Evolutionary conservation across 768 basidiomycete species (phyloP).

Genomic region (Mycena floridula): DNA sequence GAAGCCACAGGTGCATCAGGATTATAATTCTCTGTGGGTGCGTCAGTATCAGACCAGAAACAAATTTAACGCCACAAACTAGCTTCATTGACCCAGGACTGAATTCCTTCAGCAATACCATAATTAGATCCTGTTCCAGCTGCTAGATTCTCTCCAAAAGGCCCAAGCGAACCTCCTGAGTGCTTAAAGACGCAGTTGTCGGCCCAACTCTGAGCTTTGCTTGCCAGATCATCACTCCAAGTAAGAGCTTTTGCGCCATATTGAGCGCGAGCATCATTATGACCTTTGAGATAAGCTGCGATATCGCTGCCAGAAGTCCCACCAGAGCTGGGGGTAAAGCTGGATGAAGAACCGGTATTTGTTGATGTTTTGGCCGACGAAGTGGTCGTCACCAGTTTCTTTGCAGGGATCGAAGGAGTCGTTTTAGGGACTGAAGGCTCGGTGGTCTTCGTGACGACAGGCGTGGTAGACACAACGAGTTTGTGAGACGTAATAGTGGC

Average conservation of each 20-base stretch:
- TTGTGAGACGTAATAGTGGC: too few relatives aligned
- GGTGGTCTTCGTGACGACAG: conserved; percentile 6
- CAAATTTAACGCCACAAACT: conserved; percentile 36
- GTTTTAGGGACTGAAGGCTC: conserved; percentile 8
- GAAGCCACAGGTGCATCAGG: conserved; percentile 50
- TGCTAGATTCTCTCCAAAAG: conserved; percentile 60
- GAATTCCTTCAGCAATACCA: conserved; percentile 42
- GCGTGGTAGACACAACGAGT: conserved; percentile 11
- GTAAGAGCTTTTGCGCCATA: conserved; percentile 60
- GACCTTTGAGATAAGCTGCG: conserved; percentile 45
- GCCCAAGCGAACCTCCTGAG: conserved; percentile 15
- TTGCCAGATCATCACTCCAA: conserved; percentile 57
- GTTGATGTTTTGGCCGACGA: conserved; percentile 9
- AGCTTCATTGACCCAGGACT: conserved; percentile 63
- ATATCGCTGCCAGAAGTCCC: conserved; percentile 37
- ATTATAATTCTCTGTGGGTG: conserved; percentile 44
- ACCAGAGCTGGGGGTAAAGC: conserved; percentile 11
- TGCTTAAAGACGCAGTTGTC: conserved; percentile 63
- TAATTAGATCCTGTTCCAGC: conserved; percentile 58
- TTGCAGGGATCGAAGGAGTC: conserved; percentile 9
- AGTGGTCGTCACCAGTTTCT: conserved; percentile 7
- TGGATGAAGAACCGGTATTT: conserved; percentile 9
- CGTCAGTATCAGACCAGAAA: neutral
- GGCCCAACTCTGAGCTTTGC: conserved; percentile 67
- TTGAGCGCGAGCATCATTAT: conserved; percentile 56